A percentile compares a stretch with the other conserved stretches of the same genome.
phyloP scores from a whole-genome alignment of 179 eudicot species.

The Beta macrorhiza region DNA sequence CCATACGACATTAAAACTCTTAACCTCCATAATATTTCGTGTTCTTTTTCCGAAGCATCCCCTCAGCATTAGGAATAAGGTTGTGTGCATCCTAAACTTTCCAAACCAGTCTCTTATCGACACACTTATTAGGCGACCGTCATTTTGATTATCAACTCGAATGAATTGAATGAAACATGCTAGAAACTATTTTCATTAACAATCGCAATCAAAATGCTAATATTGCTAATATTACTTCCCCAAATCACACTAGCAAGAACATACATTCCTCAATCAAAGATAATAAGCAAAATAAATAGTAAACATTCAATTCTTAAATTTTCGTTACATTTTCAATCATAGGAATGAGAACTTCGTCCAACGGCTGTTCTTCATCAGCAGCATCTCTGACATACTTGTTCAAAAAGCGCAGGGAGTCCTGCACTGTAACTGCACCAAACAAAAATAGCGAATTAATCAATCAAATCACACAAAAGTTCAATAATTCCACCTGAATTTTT shows the following conservation, averaged over 20 bases:
- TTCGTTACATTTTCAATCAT: constrained; percentile 56
- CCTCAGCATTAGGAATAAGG: neutral
- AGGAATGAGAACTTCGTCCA: constrained; percentile 73
- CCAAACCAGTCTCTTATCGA: neutral
- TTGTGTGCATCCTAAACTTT: neutral
- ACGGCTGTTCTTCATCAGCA: constrained; percentile 42
- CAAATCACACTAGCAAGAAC: neutral
- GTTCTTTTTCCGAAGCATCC: neutral
- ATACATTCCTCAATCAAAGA: neutral
- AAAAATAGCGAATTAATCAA: neutral
- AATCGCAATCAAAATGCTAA: too few relatives aligned
- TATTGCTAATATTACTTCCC: neutral
- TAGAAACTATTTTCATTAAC: neutral
- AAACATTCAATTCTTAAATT: neutral
- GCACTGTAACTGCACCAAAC: constrained; percentile 51
- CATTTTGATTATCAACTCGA: neutral
- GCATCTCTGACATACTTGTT: constrained; percentile 55
- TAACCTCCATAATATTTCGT: neutral
- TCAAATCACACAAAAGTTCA: neutral
- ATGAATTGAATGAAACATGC: neutral
- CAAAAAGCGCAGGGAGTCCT: constrained; percentile 63
- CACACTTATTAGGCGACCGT: neutral
- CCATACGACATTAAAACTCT: neutral
- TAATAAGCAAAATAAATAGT: too few relatives aligned
- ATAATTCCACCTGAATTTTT: neutral